Evolutionary conservation across 2,329 filamentous ascomycete genomes (phyloP).

Genomic region (Sarocladiaceae sp.): DNA sequence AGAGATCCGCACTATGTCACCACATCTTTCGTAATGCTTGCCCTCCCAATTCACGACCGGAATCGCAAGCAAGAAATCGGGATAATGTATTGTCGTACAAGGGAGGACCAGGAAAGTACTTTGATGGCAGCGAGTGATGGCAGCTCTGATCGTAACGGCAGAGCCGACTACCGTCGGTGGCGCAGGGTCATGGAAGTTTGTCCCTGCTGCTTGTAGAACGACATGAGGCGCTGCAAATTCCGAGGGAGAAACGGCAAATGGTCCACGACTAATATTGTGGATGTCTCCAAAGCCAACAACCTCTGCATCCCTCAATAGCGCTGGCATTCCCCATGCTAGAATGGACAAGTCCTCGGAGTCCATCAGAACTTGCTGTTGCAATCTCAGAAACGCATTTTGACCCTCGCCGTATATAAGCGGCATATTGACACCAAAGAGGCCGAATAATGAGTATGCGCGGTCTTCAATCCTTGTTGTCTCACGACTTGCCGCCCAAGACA

Average conservation of each 20-base stretch:
- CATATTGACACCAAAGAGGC: slow-evolving; percentile 19
- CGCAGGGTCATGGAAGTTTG: not conserved
- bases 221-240: not conserved
- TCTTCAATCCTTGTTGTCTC: slow-evolving; percentile 17
- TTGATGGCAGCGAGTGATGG: not conserved
- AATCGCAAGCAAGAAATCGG: not conserved
- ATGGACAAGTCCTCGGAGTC: slow-evolving; percentile 15
- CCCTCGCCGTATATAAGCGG: slow-evolving; percentile 19
- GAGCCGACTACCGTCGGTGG: not conserved
- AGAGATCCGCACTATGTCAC: not conserved
- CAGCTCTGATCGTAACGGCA: not conserved
- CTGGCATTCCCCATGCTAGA: slow-evolving; percentile 5
- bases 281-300: too few species aligned
- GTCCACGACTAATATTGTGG: not conserved
- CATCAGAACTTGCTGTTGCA: slow-evolving; percentile 18
- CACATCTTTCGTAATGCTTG: not conserved
- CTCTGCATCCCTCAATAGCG: too few species aligned
- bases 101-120: not conserved
- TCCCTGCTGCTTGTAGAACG: not conserved
- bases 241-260: not conserved
- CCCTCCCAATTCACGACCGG: not conserved
- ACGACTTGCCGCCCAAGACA: slow-evolving; percentile 16
- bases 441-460: slow-evolving; percentile 18
- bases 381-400: slow-evolving; percentile 15
- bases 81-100: not conserved